Evolutionary conservation across 345 rosid genomes (phyloP).

Genomic region (Isatis tinctoria): DNA sequence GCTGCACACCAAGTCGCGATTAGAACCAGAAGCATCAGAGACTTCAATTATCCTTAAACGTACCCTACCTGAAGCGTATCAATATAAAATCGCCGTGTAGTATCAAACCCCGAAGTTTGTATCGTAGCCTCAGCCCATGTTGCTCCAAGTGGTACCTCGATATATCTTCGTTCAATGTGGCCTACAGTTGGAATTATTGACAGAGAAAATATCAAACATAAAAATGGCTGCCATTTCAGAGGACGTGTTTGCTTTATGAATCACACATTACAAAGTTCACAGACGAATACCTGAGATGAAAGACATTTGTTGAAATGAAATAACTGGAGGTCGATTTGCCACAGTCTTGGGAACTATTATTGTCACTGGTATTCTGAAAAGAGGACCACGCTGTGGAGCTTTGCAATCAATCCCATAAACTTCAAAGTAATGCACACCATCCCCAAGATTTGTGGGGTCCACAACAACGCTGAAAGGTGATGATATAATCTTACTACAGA

Average conservation of each 20-base stretch:
- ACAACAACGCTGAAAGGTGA: conserved; percentile 72
- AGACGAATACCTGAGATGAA: conserved; percentile 66
- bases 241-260: background rate
- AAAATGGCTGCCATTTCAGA: background rate
- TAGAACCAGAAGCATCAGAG: conserved; percentile 20
- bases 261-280: conserved; percentile 14
- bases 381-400: conserved; percentile 89
- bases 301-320: conserved; percentile 71
- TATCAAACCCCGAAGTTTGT: conserved; percentile 80
- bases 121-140: conserved; percentile 96
- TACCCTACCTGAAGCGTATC: conserved; percentile 81
- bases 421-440: conserved; percentile 89
- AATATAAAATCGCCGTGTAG: conserved; percentile 73
- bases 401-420: conserved; percentile 90
- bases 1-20: conserved; percentile 49
- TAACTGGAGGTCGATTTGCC: conserved; percentile 56
- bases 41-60: background rate
- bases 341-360: conserved; percentile 72
- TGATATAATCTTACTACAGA: background rate
- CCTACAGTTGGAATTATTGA: conserved; percentile 44
- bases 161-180: conserved; percentile 81
- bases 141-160: conserved; percentile 87
- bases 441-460: conserved; percentile 78
- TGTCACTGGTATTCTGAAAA: conserved; percentile 87
- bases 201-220: background rate